Evolutionary conservation across 2,329 filamentous ascomycete genomes (phyloP).

Genomic region (Alternaria arborescens): DNA sequence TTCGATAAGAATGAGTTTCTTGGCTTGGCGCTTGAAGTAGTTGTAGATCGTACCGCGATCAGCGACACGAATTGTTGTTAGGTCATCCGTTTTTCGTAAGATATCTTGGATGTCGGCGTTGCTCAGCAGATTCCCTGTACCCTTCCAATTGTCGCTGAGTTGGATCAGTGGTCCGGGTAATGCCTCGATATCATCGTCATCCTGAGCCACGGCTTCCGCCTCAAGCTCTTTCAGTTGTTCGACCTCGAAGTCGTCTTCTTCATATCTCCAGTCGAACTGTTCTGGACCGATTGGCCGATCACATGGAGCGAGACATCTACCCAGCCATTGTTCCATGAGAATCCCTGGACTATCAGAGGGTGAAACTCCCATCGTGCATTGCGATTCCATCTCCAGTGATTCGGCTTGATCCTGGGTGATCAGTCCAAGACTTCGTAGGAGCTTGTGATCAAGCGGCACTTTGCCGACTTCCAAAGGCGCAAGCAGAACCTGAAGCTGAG

Average conservation of each 20-base stretch:
- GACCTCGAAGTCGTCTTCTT: constrained; percentile 68
- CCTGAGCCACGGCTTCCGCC: constrained; percentile 62
- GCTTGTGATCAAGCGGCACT: constrained; percentile 32
- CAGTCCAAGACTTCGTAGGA: constrained; percentile 64
- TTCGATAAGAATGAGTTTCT: constrained; percentile 56
- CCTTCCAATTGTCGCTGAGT: constrained; percentile 54
- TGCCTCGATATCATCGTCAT: constrained; percentile 60
- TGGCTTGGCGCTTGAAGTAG: constrained; percentile 65
- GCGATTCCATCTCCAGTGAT: constrained; percentile 64
- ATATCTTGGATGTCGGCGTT: constrained; percentile 48
- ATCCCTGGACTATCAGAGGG: constrained; percentile 37
- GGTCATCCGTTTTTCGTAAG: constrained; percentile 56
- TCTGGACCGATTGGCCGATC: constrained; percentile 57
- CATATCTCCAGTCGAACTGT: constrained; percentile 62
- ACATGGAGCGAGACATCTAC: constrained; percentile 59
- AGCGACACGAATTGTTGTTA: constrained; percentile 62
- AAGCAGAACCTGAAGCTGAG: constrained; percentile 34
- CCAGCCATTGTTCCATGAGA: constrained; percentile 66
- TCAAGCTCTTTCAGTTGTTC: constrained; percentile 69
- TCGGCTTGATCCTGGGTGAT: constrained; percentile 70
- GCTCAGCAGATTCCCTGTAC: constrained; percentile 30
- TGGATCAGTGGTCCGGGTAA: constrained; percentile 42
- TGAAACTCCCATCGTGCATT: constrained; percentile 52
- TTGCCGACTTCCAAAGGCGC: constrained; percentile 35
- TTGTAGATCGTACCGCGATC: constrained; percentile 73